Evolutionary conservation across 2,329 filamentous ascomycete species (phyloP), one percentile per base, ranked within the genome.

Genomic region (Purpureocillium lavendulum): DNA sequence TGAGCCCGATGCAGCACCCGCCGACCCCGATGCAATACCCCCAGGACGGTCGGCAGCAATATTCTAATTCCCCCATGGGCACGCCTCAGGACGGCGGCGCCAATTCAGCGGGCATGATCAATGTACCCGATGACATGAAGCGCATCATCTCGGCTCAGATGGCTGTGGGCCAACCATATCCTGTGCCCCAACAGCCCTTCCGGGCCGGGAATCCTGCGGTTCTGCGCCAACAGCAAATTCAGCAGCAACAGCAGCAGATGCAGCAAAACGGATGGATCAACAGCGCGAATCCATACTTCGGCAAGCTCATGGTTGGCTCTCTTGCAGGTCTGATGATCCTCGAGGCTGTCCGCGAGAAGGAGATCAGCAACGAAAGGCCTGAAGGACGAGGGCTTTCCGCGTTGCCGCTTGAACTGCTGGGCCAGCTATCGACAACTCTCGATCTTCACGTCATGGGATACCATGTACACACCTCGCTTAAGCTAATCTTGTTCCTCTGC

Each of bases 271-370:
- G 70, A 29, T 82, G 77, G 75, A 68, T 67, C 38, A 70, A 67
- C 44, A 70, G 68, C 43, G 61, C 66, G 6, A 67, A 61, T 11
- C 73, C 73, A 1, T 81, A 79, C 45, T 72, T 76, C 42, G 77
- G 76, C 38, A 94, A 94, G 64, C 72, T 96, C 48, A 92, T 96
- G 86, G 80, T 96, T 5, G 90, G 90, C 32, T 90, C 89, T 14
- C 74, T 97, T 43, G 90, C 89, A 17, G 88, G 87, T 12, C 69
- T 97, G 14, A 95, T 97, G 89, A 74, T 96, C 28, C 65, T 95
- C 49, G 88, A 96, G 62, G 87, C 87, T 1, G 70, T 89, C 40
- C 71, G 73, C 29, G 75, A 84, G 56, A 66, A 80, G 49, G 76
- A 87, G 61, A 62, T 77, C 56, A 75, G 77, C 51, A 74, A 71